A percentile compares a stretch with the other conserved stretches of the same genome.
These are phyloP conservation scores for Myxozyma mucilagina DNA, from an alignment of 805 yeast genomes.

Conservation along the genomic window DNA sequence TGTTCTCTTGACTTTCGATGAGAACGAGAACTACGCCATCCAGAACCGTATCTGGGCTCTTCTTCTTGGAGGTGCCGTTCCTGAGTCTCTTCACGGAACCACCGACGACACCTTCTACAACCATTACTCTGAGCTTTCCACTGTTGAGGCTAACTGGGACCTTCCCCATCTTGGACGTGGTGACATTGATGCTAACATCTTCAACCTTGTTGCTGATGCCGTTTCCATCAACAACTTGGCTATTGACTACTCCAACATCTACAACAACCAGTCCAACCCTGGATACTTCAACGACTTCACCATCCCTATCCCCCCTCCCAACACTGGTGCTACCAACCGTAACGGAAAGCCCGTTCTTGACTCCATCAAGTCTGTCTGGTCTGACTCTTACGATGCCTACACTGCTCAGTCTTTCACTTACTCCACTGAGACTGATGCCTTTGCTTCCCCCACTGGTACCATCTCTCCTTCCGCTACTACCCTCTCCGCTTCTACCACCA, in stretches of 20 bases:
- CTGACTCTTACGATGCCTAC: slow-evolving; percentile 27
- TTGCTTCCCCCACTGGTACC: slow-evolving; percentile 24
- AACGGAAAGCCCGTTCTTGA: slow-evolving; percentile 43
- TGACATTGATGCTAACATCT: slow-evolving; percentile 54
- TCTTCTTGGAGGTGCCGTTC: slow-evolving; percentile 52
- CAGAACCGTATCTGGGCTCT: slow-evolving; percentile 50
- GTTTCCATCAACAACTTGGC: slow-evolving; percentile 24
- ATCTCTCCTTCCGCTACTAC: slow-evolving; percentile 21
- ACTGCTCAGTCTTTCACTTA: slow-evolving; percentile 9
- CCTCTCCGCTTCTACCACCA: slow-evolving; percentile 9
- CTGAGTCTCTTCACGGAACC: slow-evolving; percentile 47
- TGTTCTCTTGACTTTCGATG: slow-evolving; percentile 53
- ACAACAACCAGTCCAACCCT: slow-evolving; percentile 30
- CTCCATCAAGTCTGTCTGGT: slow-evolving; percentile 43
- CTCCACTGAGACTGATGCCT: slow-evolving; percentile 24
- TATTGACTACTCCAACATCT: slow-evolving; percentile 18
- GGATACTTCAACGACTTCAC: slow-evolving; percentile 27
- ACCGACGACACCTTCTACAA: slow-evolving; percentile 52
- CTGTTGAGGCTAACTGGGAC: slow-evolving; percentile 54
- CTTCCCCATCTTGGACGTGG: slow-evolving; percentile 53
- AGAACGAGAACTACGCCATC: slow-evolving; percentile 47
- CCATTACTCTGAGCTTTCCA: slow-evolving; percentile 54
- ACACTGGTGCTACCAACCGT: slow-evolving; percentile 42
- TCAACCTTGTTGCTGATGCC: slow-evolving; percentile 46
- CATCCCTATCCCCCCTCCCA: slow-evolving; percentile 43